These are phyloP conservation scores for Cordyceps cateniannulata DNA, from an alignment of 2,329 filamentous ascomycete genomes.

Conservation along the genomic window DNA sequence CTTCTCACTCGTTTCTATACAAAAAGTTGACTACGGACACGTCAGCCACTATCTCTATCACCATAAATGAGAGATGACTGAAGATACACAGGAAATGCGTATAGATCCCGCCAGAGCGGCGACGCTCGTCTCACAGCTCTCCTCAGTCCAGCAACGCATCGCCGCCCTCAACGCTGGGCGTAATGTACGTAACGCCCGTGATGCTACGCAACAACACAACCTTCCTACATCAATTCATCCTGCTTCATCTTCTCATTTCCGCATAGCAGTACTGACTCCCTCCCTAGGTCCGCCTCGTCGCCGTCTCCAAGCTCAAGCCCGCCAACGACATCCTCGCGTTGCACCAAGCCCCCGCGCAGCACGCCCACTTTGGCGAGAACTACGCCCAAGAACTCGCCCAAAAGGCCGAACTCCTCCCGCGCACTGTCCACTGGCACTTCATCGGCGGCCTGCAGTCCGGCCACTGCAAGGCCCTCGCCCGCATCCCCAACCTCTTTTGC, in stretches of 20 bases:
- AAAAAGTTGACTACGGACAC: not conserved
- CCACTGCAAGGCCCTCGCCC: constrained; percentile 82
- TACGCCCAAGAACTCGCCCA: constrained; percentile 85
- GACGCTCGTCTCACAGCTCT: constrained; percentile 56
- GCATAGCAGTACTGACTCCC: not conserved
- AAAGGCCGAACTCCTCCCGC: constrained; percentile 75
- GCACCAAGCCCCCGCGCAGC: constrained; percentile 53
- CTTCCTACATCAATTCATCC: not conserved
- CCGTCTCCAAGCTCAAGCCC: constrained; percentile 94
- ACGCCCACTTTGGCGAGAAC: constrained; percentile 91
- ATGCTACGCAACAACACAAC: too few species aligned
- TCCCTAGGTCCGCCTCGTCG: constrained; percentile 71
- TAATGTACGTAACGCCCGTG: constrained; percentile 37
- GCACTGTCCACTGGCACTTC: constrained; percentile 84
- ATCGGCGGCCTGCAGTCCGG: constrained; percentile 88
- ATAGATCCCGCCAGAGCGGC: constrained; percentile 56
- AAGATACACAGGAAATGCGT: constrained; percentile 47
- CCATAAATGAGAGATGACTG: constrained; percentile 32
- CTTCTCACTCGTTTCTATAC: not conserved
- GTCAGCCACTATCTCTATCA: not conserved
- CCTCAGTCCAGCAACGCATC: constrained; percentile 53
- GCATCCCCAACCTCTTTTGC: constrained; percentile 82
- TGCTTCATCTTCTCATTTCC: not conserved
- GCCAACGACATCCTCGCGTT: constrained; percentile 84
- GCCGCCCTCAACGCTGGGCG: constrained; percentile 45